Percentiles rank a stretch among this genome's conserved stretches.
Conservation (phyloP, 2,329 filamentous ascomycete species). For the Drechslerella dactyloides region DNA sequence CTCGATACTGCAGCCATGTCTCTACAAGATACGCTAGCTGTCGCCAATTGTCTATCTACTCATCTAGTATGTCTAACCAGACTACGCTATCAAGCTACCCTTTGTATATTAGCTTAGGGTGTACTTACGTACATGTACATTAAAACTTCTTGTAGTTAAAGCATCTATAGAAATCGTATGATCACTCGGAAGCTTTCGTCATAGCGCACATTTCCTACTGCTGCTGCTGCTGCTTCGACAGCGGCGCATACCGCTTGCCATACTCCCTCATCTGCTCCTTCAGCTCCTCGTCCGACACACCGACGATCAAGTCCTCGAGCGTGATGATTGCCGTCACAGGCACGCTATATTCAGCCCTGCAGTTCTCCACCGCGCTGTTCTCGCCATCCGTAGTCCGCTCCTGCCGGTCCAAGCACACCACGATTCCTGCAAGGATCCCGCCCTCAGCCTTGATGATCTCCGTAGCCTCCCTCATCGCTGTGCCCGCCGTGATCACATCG, state of each 20-base stretch:
- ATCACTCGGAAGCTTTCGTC: neutral
- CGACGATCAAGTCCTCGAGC: constrained; percentile 79
- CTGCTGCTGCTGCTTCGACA: constrained; percentile 19
- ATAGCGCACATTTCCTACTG: neutral
- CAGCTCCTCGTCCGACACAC: constrained; percentile 69
- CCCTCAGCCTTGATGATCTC: constrained; percentile 85
- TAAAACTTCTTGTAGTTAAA: neutral
- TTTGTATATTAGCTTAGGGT: constrained; percentile 2
- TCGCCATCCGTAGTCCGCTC: constrained; percentile 78
- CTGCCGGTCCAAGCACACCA: constrained; percentile 85
- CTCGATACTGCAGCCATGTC: constrained; percentile 83
- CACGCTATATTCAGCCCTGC: constrained; percentile 80
- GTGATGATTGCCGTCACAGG: constrained; percentile 84
- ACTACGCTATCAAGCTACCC: neutral
- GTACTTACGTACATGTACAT: neutral
- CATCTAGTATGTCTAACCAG: too few relatives aligned
- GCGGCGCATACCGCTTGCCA: constrained; percentile 64
- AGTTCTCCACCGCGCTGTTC: constrained; percentile 83
- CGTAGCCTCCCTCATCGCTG: constrained; percentile 90
- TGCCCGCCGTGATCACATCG: constrained; percentile 95
- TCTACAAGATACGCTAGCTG: constrained; percentile 83
- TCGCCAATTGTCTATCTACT: too few relatives aligned
- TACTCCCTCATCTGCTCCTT: constrained; percentile 75
- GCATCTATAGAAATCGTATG: neutral
- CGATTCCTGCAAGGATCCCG: constrained; percentile 81